phyloP scores from a whole-genome alignment of 176 grass and related monocot species.

The Bolboschoenus planiculmis region DNA sequence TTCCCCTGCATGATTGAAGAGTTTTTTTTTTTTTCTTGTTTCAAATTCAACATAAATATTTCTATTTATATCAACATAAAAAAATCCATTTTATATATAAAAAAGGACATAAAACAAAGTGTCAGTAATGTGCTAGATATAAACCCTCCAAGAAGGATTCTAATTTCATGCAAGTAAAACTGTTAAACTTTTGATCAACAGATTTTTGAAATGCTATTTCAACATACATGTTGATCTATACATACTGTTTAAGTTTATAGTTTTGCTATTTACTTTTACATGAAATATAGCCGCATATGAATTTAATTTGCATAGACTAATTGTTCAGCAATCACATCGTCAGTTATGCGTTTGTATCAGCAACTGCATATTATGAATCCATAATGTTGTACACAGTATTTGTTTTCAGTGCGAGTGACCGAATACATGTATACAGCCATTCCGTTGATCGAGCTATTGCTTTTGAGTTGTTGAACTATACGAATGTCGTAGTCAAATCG shows the following conservation, averaged over 20 bases:
- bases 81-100: background rate
- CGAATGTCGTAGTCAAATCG: background rate
- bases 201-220: background rate
- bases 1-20: slow-evolving; percentile 41
- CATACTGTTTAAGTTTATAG: background rate
- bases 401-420: too few species aligned
- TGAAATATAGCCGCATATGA: background rate
- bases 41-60: background rate
- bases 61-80: background rate
- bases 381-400: too few species aligned
- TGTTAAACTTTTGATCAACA: background rate
- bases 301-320: background rate
- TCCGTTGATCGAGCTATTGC: too few species aligned
- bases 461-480: background rate
- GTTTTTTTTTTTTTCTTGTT: background rate
- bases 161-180: background rate
- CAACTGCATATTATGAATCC: background rate
- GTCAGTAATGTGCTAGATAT: background rate
- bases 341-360: background rate
- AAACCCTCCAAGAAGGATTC: background rate
- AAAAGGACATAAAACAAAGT: too few species aligned
- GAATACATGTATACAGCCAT: too few species aligned
- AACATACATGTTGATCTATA: background rate
- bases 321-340: background rate
- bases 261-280: background rate